These are phyloP conservation scores for Cicer arietinum DNA, from an alignment of 306 rosid genomes.

Conservation along the genomic window DNA sequence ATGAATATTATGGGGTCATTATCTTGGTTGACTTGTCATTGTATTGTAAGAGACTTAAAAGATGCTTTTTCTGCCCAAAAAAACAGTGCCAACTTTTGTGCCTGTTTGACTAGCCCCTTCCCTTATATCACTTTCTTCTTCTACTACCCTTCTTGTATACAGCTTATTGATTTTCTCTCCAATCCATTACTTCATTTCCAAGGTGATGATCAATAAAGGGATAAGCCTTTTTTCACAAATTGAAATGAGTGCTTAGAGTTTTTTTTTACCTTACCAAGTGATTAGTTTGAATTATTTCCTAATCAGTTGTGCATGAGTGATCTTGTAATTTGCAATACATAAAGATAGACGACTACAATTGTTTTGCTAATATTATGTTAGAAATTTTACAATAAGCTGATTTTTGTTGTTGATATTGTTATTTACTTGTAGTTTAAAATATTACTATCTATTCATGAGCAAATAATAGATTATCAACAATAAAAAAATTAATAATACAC, in stretches of 20 bases:
- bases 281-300: neutral
- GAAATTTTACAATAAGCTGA: neutral
- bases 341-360: neutral
- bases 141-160: neutral
- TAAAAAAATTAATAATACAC: no score
- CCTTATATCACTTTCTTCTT: neutral
- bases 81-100: slow-evolving; percentile 52
- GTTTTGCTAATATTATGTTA: neutral
- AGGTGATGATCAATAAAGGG: slow-evolving; percentile 14
- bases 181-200: slow-evolving; percentile 38
- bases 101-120: slow-evolving; percentile 51
- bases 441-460: neutral
- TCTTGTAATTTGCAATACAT: neutral
- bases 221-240: neutral
- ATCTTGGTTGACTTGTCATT: slow-evolving; percentile 63
- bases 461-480: neutral
- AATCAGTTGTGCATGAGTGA: slow-evolving; percentile 2
- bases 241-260: slow-evolving; percentile 34
- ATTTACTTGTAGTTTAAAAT: neutral
- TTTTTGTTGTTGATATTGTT: neutral
- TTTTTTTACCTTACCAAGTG: neutral
- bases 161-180: slow-evolving; percentile 24
- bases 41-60: slow-evolving; percentile 35
- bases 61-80: slow-evolving; percentile 47
- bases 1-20: slow-evolving; percentile 40